These are phyloP conservation scores for Hamamelis virginiana DNA, from an alignment of 164 flowering plant genomes.

Conservation along the genomic window DNA sequence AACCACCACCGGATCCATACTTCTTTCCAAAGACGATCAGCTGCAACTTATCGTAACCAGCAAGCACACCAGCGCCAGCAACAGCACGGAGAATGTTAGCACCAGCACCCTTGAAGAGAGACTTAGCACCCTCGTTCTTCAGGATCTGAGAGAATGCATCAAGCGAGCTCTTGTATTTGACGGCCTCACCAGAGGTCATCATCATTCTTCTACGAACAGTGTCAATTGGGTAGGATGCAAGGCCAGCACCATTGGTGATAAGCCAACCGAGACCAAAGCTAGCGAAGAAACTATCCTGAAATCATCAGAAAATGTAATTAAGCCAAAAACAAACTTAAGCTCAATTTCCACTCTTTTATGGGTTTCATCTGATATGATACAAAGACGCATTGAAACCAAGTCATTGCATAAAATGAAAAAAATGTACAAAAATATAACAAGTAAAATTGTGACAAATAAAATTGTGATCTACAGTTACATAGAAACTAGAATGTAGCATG, in stretches of 20 bases:
- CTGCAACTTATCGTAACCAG: slow-evolving; percentile 7
- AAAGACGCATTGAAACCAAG: no score
- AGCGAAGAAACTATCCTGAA: slow-evolving; percentile 1
- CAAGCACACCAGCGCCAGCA: neutral
- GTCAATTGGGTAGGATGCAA: neutral
- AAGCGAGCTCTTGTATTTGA: slow-evolving; percentile 11
- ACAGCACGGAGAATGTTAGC: slow-evolving; percentile 1
- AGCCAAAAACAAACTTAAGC: no score
- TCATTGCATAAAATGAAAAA: no score
- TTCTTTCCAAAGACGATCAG: slow-evolving; percentile 6
- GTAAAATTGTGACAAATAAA: no score
- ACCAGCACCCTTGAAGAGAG: slow-evolving; percentile 8
- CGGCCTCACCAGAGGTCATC: slow-evolving; percentile 9
- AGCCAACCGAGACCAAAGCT: slow-evolving; percentile 9
- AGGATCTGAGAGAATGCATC: slow-evolving; percentile 7
- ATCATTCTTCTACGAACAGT: slow-evolving; percentile 8
- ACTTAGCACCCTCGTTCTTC: slow-evolving; percentile 10
- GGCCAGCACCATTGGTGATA: slow-evolving; percentile 8
- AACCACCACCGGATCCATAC: slow-evolving; percentile 9
- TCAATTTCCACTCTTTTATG: no score
- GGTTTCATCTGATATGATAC: no score
- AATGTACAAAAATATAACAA: no score
- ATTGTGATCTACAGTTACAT: no score
- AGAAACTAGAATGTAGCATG: no score
- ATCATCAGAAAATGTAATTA: neutral